Percentiles rank a stretch among this genome's conserved stretches.
Evolutionary conservation across 163 green algal genomes (phyloP).

Genomic region (Scenedesmus sp.): DNA sequence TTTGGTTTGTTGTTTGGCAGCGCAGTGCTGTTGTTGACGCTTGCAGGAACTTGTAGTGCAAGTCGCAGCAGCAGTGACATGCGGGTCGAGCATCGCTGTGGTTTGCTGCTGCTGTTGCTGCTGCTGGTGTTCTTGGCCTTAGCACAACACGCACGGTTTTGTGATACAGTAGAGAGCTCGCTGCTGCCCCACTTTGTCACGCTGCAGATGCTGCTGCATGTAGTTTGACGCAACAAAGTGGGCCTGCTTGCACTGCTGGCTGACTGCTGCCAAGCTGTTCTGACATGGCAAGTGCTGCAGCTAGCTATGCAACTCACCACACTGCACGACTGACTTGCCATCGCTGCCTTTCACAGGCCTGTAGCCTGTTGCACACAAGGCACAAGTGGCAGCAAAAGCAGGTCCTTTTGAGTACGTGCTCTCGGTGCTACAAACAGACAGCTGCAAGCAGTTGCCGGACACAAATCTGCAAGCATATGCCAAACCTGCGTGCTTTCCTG

Average conservation of each 20-base stretch:
- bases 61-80: no score
- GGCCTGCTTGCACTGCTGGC: no score
- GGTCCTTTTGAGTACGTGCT: neutral
- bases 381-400: neutral
- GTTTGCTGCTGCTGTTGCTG: neutral
- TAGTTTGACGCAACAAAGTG: neutral
- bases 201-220: neutral
- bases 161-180: no score
- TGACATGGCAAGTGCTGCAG: neutral
- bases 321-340: neutral
- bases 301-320: neutral
- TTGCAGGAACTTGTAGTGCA: no score
- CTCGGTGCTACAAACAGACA: no score
- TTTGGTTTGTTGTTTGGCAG: no score
- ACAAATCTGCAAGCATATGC: no score
- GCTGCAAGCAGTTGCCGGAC: no score
- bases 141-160: no score
- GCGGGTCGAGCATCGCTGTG: no score
- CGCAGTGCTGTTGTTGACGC: no score
- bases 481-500: neutral
- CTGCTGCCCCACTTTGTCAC: neutral
- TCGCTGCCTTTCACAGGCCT: neutral
- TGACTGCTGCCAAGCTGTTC: no score
- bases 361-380: neutral
- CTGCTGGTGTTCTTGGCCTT: neutral